Percentiles rank a stretch among this genome's conserved stretches.
Conservation (phyloP, 345 rosid species). For the Chamaenerion angustifolium region DNA sequence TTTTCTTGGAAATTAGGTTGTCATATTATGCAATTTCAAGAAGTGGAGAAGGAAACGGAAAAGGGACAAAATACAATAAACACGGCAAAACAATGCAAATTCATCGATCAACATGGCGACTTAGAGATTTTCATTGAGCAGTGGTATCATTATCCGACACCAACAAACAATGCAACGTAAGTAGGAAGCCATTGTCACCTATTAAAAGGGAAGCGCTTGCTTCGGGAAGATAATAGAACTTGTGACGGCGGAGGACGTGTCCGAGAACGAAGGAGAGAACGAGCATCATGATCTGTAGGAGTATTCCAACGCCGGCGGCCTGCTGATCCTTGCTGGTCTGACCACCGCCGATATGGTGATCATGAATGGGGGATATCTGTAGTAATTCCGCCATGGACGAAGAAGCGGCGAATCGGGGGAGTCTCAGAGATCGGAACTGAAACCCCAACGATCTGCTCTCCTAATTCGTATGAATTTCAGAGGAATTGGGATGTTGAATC, state of each 20-base stretch:
- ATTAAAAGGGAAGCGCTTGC: slow-evolving; percentile 98
- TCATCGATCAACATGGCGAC: no score
- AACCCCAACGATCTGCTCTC: background rate
- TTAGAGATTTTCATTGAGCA: no score
- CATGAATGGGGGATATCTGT: slow-evolving; percentile 6
- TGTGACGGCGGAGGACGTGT: slow-evolving; percentile 92
- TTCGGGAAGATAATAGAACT: slow-evolving; percentile 90
- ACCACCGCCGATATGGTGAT: slow-evolving; percentile 7
- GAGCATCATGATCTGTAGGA: slow-evolving; percentile 99
- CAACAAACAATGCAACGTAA: background rate
- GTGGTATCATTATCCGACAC: background rate
- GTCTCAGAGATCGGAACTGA: background rate
- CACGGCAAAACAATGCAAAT: no score
- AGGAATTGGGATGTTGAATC: no score
- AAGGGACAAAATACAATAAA: background rate
- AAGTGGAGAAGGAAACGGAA: no score
- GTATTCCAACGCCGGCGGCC: slow-evolving; percentile 95
- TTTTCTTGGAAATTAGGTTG: background rate
- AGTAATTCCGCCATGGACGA: slow-evolving; percentile 9
- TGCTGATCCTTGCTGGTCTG: slow-evolving; percentile 70
- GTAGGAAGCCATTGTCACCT: slow-evolving; percentile 23
- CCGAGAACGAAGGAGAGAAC: slow-evolving; percentile 97
- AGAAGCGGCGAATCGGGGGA: background rate
- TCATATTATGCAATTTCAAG: no score
- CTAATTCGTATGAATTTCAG: no score